Base-by-base conservation (phyloP, 192 early-diverging fungal species). In the Oehlia diaphana region DNA sequence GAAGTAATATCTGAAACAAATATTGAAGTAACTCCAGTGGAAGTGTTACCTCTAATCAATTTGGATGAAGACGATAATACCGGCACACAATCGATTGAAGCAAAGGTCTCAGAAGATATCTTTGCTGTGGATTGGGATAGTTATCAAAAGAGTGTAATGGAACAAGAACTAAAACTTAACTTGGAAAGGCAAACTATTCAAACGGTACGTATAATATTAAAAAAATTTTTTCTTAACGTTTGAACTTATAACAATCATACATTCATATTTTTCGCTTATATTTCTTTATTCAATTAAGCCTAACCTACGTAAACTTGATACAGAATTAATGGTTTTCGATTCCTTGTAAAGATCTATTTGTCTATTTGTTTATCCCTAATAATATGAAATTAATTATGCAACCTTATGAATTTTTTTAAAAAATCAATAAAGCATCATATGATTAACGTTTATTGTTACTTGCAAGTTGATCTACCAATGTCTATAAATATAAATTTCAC, bases 341-440 rank as follows among this genome's bases (percentile, higher is more conserved):
- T 19, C 50, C 2, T 58, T 58, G 21, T 28, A 26, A 80, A 76
- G 26, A 47, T 26, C n/a, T 39, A 26, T 82, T 79, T 80, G 64
- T 14, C 0, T 58, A 58, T 58, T 4, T 4, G 4, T 4, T 16
- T 19, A 58, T 19, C 31, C 31, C 31, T 31, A 31, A 31, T 31
- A 31, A 31, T 31, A 31, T 31, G 31, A 31, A 31, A 31, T 26
- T 26, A 26, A 26, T 26, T 53, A n/a, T n/a, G n/a, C n/a, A n/a
- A n/a, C n/a, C n/a, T n/a, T 19, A 53, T 53, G 12, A 53, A 19
- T 53, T 19, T 39, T 39, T 39, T 39, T 35, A 35, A 35, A 35
- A 35, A 35, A 39, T 39, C 7, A 42, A 42, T 42, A 42, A 42
- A 42, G 39, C 39, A 42, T 8, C 39, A 42, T 4, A 37, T 37